Evolutionary conservation across 208 protist genomes (phyloP), one percentile per base, ranked within the genome.

Genomic region (Sergeia podlipaevii): DNA sequence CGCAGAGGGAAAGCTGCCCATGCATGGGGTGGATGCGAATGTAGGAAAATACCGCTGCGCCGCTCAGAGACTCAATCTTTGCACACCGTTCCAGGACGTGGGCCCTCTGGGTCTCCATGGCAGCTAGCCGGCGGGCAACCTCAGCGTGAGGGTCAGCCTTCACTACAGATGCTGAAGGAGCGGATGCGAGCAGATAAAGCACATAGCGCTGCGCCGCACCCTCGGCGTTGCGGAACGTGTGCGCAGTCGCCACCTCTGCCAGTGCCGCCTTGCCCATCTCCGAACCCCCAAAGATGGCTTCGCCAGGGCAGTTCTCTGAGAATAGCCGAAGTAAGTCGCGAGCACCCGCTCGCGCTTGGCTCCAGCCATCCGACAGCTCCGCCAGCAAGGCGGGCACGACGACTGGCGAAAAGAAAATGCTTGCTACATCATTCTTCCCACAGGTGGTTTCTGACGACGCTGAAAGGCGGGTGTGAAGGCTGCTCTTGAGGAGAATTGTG

Each of bases 301-400:
- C 4, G 49, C 28, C 11, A 74, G 77, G 10, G 68, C 72, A n/a
- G 47, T 70, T 32, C 17, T 54, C 45, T 28, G 60, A 69, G 51
- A 83, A 88, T 4, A 78, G 42, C 1, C 54, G 18, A 21, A 95
- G 71, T 41, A 91, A 39, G 15, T 68, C 72, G 11, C 45, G 56
- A 1, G 88, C 88, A 21, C 57, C 47, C 8, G 51, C 38, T 8
- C 82, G 84, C 17, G 73, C 73, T 36, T 79, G 60, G 26, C 71
- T 68, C 88, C 88, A 95, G 23, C 88, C 88, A 45, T 88, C 77
- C 2, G 72, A 82, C 29, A 95, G 49, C 15, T 65, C 64, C 8
- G 71, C 57, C n/a, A 92, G 24, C 18, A 95, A 53, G 0, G 74
- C 49, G 26, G 49, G 70, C 34, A 77, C 75, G 20, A 71, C 70